phyloP scores from a whole-genome alignment of 768 basidiomycete species.

The Dacryopinax spathularia region DNA sequence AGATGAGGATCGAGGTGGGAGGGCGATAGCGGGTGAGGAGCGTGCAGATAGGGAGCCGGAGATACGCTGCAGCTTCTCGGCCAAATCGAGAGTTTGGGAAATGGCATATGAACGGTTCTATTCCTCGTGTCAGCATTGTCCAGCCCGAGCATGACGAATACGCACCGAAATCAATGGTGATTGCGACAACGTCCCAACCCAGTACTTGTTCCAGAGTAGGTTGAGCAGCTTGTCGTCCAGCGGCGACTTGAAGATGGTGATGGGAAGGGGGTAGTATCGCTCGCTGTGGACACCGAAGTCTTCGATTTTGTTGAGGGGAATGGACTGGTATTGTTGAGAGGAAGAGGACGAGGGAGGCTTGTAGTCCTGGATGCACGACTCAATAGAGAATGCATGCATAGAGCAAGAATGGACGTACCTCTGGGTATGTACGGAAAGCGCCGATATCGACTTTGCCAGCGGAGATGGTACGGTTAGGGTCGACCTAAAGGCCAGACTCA shows the following conservation, averaged over 20 bases:
- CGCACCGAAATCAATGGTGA: conserved; percentile 82
- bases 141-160: neutral
- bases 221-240: conserved; percentile 79
- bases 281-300: conserved; percentile 98
- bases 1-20: neutral
- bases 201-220: conserved; percentile 97
- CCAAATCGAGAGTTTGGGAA: conserved; percentile 76
- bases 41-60: conserved; percentile 17
- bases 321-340: conserved; percentile 70
- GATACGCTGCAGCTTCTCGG: conserved; percentile 52
- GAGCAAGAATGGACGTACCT: conserved; percentile 24
- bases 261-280: conserved; percentile 86
- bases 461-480: conserved; percentile 95
- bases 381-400: neutral
- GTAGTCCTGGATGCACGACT: no score
- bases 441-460: conserved; percentile 98
- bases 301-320: conserved; percentile 92
- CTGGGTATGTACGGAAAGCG: conserved; percentile 94
- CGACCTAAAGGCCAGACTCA: conserved; percentile 43
- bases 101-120: conserved; percentile 93
- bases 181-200: conserved; percentile 92
- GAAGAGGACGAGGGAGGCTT: conserved; percentile 61
- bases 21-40: conserved; percentile 10
- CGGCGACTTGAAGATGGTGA: conserved; percentile 87
- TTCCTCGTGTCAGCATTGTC: neutral